These are phyloP conservation scores for Kitagawia praeruptora DNA, from an alignment of 129 eudicot genomes.

Conservation along the genomic window DNA sequence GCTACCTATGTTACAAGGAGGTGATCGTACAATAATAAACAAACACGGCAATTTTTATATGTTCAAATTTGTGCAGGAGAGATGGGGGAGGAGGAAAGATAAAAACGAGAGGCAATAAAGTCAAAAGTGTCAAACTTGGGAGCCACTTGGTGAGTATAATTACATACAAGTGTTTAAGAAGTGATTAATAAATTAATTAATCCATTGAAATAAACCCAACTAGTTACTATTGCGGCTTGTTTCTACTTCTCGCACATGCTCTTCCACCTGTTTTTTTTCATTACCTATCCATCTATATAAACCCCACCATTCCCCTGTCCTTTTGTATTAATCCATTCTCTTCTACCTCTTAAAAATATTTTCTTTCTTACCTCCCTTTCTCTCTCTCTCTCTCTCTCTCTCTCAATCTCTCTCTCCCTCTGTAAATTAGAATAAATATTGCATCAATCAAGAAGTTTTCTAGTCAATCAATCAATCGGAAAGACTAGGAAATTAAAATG, in stretches of 20 bases:
- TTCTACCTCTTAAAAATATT: not conserved
- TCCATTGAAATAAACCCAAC: not conserved
- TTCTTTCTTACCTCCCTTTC: not conserved
- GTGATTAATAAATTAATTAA: constrained; percentile 10
- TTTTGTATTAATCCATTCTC: constrained; percentile 17
- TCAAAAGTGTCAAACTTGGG: constrained; percentile 33
- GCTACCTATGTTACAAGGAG: too few relatives aligned
- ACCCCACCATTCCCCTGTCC: constrained; percentile 37
- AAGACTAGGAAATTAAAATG: not conserved
- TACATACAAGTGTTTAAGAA: constrained; percentile 30
- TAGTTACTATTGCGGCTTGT: constrained; percentile 51
- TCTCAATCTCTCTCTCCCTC: constrained; percentile 18
- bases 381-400: constrained; percentile 16
- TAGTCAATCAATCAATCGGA: constrained; percentile 1
- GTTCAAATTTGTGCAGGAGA: not conserved
- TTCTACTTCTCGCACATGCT: constrained; percentile 27
- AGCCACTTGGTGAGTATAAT: constrained; percentile 28
- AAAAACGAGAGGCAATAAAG: constrained; percentile 14
- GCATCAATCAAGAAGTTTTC: not conserved
- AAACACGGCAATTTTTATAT: not conserved
- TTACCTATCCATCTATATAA: constrained; percentile 45
- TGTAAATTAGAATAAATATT: not conserved
- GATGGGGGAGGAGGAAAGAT: not conserved
- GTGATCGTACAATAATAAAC: not conserved
- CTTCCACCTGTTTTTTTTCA: constrained; percentile 12